Base-by-base conservation (phyloP, 129 eudicot species). In the Kitagawia praeruptora region DNA sequence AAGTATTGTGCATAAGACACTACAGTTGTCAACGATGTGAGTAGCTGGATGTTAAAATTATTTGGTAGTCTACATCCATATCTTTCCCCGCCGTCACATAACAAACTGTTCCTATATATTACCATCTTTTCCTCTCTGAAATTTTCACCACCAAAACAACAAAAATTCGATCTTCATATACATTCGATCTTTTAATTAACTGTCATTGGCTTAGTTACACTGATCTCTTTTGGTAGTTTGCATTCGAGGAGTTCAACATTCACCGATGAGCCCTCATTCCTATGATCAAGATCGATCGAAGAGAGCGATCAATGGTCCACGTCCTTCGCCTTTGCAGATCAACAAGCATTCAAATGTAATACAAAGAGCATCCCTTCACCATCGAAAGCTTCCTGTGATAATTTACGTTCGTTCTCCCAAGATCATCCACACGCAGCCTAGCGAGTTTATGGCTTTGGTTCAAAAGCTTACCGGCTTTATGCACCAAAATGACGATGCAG, bases 371-470 rank as follows among this genome's bases (percentile, higher is more conserved):
- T 5, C 13, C 2, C 47, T 5, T 4, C 83, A 80, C 0, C 90
- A 85, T 10, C 78, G 31, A 28, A 80, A 82, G 11, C 83, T 71
- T 1, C 96, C 96, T 0, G 83, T 88, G 1, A 91, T 91, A 41
- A 85, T 88, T 42, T 87, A 91, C 82, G 81, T 89, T 0, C 90
- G 82, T 80, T 91, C 96, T 3, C 96, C 96, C 2, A 85, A 83
- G 53, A 80, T 88, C 49, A 88, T 91, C 80, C 89, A 91, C 54
- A 85, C 96, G 0, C 75, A 83, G n/a, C 87, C 93, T 5, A 75
- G 84, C 0, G 93, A 91, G 38, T 91, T 91, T 80, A 91, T 85
- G 93, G 88, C 93, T 1, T 74, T 93, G 81, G 98, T 93, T 37
- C 98, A 93, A 45, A 90, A 83, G 71, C 96, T 74, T 27, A 74